Base-by-base conservation (phyloP, 345 rosid species). In the Linum trigynum region DNA sequence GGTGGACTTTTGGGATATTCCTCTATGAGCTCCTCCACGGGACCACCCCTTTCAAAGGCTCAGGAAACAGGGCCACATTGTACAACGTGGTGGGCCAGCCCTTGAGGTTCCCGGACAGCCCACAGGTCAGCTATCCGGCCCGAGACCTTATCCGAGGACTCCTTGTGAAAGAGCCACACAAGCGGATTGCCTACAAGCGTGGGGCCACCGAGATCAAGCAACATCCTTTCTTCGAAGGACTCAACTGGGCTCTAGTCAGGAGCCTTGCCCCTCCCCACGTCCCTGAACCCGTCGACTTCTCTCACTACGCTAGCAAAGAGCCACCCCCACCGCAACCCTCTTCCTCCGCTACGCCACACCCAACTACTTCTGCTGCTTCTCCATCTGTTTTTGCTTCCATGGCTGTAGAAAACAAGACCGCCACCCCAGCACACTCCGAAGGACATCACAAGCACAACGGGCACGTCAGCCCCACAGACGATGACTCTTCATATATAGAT, bases 41-140 rank as follows among this genome's bases (percentile, higher is more conserved):
- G 61, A 57, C 61, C 37, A 57, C 61, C 7, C 61, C 61, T 57
- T 57, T 57, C 61, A 57, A 57, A 57, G 61, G 61, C 10, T 32
- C 61, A 2, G 35, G 61, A 37, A 57, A 57, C 38, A 57, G 38
- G 23, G 61, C 61, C 61, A 57, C 61, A 12, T 37, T 57, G 37
- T 57, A 15, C 61, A 57, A 57, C 9, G 61, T 57, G 7, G 61
- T 57, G 38, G 61, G 61, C 3, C 61, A 57, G 61, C 61, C 61
- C 61, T 37, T 57, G 16, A n/a, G 61, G 38, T 57, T 57, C 38
- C 61, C 61, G 1, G 61, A 57, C 38, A 57, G 4, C 38, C 61
- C 61, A 7, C 61, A 57, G 38, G 61, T 37, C 38, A 57, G 61
- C 61, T 57, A 17, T 8, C 12, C 38, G 61, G 61, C 61, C 0